Evolutionary conservation across 2,329 filamentous ascomycete species (phyloP), one percentile per base, ranked within the genome.

Genomic region (Fusarium sp.): DNA sequence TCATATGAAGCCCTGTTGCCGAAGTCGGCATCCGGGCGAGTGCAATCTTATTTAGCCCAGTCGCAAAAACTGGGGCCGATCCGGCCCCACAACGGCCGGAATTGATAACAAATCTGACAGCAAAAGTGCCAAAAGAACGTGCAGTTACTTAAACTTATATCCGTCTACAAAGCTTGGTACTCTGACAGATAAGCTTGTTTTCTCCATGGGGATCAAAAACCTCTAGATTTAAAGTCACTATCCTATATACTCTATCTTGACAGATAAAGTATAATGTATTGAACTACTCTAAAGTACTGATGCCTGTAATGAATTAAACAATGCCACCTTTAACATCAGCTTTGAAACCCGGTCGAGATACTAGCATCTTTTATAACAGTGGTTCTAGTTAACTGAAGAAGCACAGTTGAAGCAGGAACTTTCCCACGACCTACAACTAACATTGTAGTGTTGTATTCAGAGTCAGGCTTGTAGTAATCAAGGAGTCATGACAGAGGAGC

Each of bases 11-110:
- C 27, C 20, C 63, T 50, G 72, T 66, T 57, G 59, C 68, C 68
- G 68, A 74, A 67, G 48, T 46, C 66, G 68, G 70, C 43, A 60
- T 58, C 65, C 25, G 18, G 25, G 30, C n/a, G 8, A 25, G n/a
- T 40, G 20, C n/a, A 41, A 51, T 43, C 41, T 43, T 43, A 51
- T 43, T n/a, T 43, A 16, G 30, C 12, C 18, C 11, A 37, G 16
- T 40, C 18, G 18, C 11, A 12, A 51, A 37, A 34, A 41, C 57
- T 20, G 58, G 58, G 66, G 72, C 72, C 59, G 50, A 3, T 5
- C 8, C 59, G 49, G 61, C 50, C 37, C 61, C 50, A 57, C 50
- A 58, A 20, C 45, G 42, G 59, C 59, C 37, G 61, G 30, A 64
- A 49, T 23, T 10, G 23, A 41, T 41, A 41, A 34, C 30, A 27